Conservation (phyloP, 1,284 basidiomycete species). For the Ustilago cynodontis region DNA sequence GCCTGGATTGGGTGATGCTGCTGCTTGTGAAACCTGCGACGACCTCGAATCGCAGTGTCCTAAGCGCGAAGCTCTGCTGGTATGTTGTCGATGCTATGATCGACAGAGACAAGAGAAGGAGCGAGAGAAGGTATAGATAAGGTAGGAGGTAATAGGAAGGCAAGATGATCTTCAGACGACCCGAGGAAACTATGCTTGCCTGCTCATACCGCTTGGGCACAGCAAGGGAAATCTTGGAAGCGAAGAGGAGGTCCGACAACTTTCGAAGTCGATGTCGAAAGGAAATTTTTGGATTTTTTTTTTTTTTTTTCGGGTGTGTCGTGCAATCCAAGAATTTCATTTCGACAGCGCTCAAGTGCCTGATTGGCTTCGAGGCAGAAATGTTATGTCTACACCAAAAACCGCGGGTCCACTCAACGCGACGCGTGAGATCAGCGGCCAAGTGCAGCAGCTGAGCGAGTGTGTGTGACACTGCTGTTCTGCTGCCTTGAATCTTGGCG, state of each 20-base stretch:
- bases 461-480: not conserved
- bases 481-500: not conserved
- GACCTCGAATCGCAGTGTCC: constrained; percentile 52
- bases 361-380: not conserved
- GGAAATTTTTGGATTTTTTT: constrained; percentile 8
- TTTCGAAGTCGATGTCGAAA: constrained; percentile 3
- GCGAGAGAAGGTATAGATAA: constrained; percentile 18
- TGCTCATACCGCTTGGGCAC: not conserved
- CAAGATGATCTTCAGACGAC: constrained; percentile 15
- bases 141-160: constrained; percentile 37
- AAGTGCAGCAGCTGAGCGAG: not conserved
- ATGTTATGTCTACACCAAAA: not conserved
- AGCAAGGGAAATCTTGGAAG: constrained; percentile 2
- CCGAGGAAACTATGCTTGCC: constrained; percentile 14
- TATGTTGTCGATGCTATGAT: constrained; percentile 8
- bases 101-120: constrained; percentile 1
- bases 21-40: constrained; percentile 31
- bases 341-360: constrained; percentile 18
- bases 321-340: not conserved
- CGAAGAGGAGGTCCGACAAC: not conserved
- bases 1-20: constrained; percentile 13
- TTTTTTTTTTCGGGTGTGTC: too few relatives aligned
- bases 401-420: constrained; percentile 32
- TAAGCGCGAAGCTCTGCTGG: constrained; percentile 17
- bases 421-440: constrained; percentile 28